Evolutionary conservation across 768 basidiomycete genomes (phyloP), one percentile per base, ranked within the genome.

Genomic region (Boletellus ananiceps): DNA sequence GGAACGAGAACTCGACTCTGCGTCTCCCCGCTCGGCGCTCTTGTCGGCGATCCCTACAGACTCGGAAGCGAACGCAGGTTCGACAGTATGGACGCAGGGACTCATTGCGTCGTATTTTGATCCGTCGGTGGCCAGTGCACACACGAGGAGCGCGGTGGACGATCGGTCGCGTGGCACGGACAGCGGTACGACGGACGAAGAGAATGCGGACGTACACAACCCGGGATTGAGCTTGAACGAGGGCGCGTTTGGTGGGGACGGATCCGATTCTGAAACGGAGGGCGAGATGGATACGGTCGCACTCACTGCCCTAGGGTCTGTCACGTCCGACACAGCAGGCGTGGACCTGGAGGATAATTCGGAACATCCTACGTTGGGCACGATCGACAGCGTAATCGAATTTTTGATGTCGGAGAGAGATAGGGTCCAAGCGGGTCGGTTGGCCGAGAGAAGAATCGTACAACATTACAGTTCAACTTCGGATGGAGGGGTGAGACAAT

Each of bases 351-450:
- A 68, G 31, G 38, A 50, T 41, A 72, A 74, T 18, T 44, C 61
- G 14, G 71, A 70, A 23, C 74, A 79, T 40, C 87, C 88, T 0
- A 87, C 84, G 3, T 67, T 91, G 13, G 88, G 88, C 0, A 78
- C 79, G 45, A 75, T 91, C 14, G 86, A 86, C 50, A 81, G 82
- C 51, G 86, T 84, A 0, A 73, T 91, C 13, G 79, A 77, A n/a
- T 91, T 88, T 52, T 74, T 89, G 43, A 84, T 83, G 37, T 80
- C 79, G 9, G 88, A 90, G 62, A 74, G 85, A 47, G 80, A 79
- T 32, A 74, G 75, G 52, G 73, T 80, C 54, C 76, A 72, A 38
- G 83, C 81, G 7, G 62, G 69, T 37, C 56, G 64, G 21, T 57
- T 57, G 63, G 45, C 63, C 47, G 65, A 59, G 52, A 53, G 57